These are phyloP conservation scores for Halophytophthora batemanensis DNA, from an alignment of 352 stramenopile genomes.

Conservation along the genomic window DNA sequence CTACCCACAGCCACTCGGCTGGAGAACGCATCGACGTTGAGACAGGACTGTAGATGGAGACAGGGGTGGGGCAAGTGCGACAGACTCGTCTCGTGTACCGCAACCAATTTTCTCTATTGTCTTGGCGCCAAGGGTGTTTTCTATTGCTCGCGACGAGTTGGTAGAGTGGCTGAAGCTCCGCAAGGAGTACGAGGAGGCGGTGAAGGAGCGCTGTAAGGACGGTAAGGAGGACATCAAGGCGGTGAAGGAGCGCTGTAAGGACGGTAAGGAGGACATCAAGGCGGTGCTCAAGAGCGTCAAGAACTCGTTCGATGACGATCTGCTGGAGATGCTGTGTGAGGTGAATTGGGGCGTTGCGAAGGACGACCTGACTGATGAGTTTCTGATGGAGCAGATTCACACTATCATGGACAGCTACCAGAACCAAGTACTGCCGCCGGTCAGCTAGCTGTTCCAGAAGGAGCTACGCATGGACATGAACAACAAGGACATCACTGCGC, in stretches of 20 bases:
- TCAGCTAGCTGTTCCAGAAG: conserved; percentile 4
- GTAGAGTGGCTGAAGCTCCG: conserved; percentile 12
- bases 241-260: conserved; percentile 9
- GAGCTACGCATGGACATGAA: conserved; percentile 3
- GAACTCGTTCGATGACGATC: conserved; percentile 7
- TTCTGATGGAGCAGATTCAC: conserved; percentile 2
- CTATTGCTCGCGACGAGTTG: conserved; percentile 7
- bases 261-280: conserved; percentile 10
- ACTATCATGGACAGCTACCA: conserved; percentile 9
- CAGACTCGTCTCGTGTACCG: conserved; percentile 1
- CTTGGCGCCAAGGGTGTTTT: conserved; percentile 5
- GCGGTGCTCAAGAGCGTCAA: conserved; percentile 13
- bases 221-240: too few species aligned
- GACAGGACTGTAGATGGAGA: not conserved
- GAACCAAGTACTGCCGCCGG: conserved; percentile 9
- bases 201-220: too few species aligned
- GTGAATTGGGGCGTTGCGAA: conserved; percentile 7
- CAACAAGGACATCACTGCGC: conserved; percentile 4
- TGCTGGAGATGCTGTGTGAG: conserved; percentile 14
- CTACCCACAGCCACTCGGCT: not conserved
- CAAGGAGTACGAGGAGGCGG: conserved; percentile 14
- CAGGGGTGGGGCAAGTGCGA: not conserved
- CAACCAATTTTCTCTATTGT: conserved; percentile 16
- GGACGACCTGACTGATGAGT: conserved; percentile 8
- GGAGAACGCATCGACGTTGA: not conserved